Evolutionary conservation across 495 filamentous ascomycete species (phyloP).

Genomic region (Penicillium subrubescens): DNA sequence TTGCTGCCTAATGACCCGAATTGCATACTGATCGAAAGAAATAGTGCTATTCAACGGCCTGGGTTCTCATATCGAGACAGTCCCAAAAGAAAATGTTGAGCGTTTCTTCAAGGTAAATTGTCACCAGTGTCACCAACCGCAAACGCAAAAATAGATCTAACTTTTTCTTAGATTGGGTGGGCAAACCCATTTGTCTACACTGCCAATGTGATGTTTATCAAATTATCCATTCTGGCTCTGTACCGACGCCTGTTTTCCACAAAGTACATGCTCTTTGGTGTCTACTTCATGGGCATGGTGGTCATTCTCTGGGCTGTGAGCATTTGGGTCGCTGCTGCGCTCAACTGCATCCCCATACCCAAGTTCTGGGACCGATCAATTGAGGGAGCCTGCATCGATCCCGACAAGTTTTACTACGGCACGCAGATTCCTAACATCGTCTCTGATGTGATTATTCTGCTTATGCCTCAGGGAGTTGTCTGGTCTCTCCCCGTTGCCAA

Average conservation of each 20-base stretch:
- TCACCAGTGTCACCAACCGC: background rate
- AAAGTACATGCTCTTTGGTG: conserved; percentile 28
- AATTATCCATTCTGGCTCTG: conserved; percentile 47
- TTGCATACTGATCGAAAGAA: background rate
- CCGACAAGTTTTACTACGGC: conserved; percentile 34
- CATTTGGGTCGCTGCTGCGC: conserved; percentile 27
- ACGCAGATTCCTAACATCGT: conserved; percentile 45
- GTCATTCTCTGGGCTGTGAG: conserved; percentile 36
- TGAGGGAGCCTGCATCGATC: conserved; percentile 34
- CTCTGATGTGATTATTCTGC: conserved; percentile 40
- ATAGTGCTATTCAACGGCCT: conserved; percentile 37
- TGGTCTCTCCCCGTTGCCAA: conserved; percentile 40
- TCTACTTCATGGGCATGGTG: conserved; percentile 29
- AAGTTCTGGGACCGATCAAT: conserved; percentile 35
- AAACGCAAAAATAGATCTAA: background rate
- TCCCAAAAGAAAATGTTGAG: conserved; percentile 30
- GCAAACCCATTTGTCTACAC: conserved; percentile 39
- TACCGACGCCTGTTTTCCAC: conserved; percentile 42
- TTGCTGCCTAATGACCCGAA: no score
- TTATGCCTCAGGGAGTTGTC: conserved; percentile 52
- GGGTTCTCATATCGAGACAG: conserved; percentile 37
- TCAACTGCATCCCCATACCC: conserved; percentile 38
- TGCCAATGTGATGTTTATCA: conserved; percentile 34
- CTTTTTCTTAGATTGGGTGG: conserved; percentile 23
- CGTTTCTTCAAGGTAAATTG: conserved; percentile 31